Evolutionary conservation across 129 eudicot genomes (phyloP).

Genomic region (Artemisia argyi): DNA sequence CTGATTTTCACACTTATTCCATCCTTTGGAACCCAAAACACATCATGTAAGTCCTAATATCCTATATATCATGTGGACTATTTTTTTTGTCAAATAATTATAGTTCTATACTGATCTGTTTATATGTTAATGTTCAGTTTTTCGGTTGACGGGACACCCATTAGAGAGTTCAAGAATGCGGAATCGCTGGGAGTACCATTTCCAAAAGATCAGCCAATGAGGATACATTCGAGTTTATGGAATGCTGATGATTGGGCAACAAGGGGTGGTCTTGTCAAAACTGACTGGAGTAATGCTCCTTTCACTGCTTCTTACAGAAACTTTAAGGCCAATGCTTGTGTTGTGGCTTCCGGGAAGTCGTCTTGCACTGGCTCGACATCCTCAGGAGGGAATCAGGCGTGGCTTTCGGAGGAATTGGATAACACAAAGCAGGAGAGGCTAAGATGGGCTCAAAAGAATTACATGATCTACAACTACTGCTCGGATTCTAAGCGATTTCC

Average conservation of each 20-base stretch:
- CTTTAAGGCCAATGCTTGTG: slow-evolving; percentile 43
- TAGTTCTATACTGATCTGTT: neutral
- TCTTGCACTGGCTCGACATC: slow-evolving; percentile 29
- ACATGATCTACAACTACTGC: slow-evolving; percentile 60
- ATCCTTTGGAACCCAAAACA: slow-evolving; percentile 66
- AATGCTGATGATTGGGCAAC: slow-evolving; percentile 51
- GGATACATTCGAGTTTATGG: slow-evolving; percentile 54
- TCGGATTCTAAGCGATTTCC: slow-evolving; percentile 44
- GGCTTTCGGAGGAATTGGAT: slow-evolving; percentile 52
- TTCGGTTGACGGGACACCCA: slow-evolving; percentile 57
- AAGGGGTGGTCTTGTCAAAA: slow-evolving; percentile 51
- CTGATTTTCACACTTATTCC: slow-evolving; percentile 67
- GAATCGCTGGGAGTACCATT: slow-evolving; percentile 48
- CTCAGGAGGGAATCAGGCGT: slow-evolving; percentile 22
- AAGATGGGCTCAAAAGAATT: slow-evolving; percentile 48
- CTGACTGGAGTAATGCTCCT: slow-evolving; percentile 55
- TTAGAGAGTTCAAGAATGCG: slow-evolving; percentile 49
- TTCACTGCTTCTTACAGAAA: slow-evolving; percentile 53
- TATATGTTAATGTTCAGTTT: slow-evolving; percentile 28
- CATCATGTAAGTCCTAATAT: slow-evolving; percentile 43
- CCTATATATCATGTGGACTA: neutral
- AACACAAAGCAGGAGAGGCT: slow-evolving; percentile 38
- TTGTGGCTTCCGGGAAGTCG: slow-evolving; percentile 33
- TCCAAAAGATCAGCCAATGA: slow-evolving; percentile 49
- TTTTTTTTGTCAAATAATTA: neutral